phyloP scores from a whole-genome alignment of 2,329 filamentous ascomycete species.

The Aspergillus sergii region DNA sequence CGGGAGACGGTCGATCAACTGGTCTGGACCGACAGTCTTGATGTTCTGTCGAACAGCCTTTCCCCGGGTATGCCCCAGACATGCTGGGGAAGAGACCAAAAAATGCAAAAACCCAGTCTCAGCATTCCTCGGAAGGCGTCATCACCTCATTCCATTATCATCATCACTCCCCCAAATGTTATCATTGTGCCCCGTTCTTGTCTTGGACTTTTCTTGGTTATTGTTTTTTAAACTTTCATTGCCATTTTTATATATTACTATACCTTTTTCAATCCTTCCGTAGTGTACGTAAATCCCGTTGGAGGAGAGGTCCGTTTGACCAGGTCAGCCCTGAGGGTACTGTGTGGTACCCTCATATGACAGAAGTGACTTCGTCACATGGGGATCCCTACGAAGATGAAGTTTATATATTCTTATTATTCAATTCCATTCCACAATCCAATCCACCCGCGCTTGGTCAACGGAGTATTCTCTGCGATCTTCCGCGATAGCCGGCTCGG shows the following conservation, averaged over 20 bases:
- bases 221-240: not conserved
- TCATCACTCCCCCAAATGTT: conserved; percentile 10
- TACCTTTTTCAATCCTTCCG: not conserved
- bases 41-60: conserved; percentile 16
- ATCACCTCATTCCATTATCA: conserved; percentile 14
- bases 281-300: not conserved
- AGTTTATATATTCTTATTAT: not conserved
- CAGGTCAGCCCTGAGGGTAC: conserved; percentile 11
- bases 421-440: not conserved
- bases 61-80: conserved; percentile 23
- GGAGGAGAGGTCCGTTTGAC: conserved; percentile 5
- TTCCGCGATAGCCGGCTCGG: conserved; percentile 30
- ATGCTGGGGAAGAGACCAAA: conserved; percentile 12
- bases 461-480: conserved; percentile 17
- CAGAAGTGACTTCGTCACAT: conserved; percentile 19
- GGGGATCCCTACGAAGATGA: conserved; percentile 8
- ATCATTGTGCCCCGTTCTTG: conserved; percentile 9
- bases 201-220: conserved; percentile 2
- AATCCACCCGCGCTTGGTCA: conserved; percentile 6
- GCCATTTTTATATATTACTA: not conserved
- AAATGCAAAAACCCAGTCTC: not conserved
- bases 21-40: conserved; percentile 24
- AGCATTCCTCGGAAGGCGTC: conserved; percentile 8
- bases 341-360: conserved; percentile 16
- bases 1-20: conserved; percentile 20